These are phyloP conservation scores for Fusarium marasasianum DNA, from an alignment of 2,329 filamentous ascomycete species.

Conservation along the genomic window DNA sequence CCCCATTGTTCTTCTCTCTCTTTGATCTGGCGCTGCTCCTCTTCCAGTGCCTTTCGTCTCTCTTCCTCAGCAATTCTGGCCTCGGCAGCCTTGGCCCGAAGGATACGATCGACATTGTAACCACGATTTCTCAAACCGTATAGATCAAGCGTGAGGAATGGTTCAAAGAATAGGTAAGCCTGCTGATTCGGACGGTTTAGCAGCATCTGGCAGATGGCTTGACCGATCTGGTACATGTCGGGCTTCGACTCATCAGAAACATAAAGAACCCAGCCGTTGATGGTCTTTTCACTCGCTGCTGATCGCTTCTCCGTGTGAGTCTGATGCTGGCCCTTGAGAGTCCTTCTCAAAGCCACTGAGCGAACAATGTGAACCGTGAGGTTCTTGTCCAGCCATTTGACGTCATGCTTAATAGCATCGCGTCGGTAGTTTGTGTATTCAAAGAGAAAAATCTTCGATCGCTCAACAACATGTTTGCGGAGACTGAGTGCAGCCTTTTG, in stretches of 20 bases:
- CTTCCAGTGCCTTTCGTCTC: slow-evolving; percentile 76
- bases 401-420: slow-evolving; percentile 85
- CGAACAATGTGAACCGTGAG: slow-evolving; percentile 81
- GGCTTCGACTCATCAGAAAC: slow-evolving; percentile 74
- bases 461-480: slow-evolving; percentile 84
- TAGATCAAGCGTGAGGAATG: slow-evolving; percentile 86
- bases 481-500: slow-evolving; percentile 75
- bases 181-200: slow-evolving; percentile 86
- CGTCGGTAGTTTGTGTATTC: slow-evolving; percentile 74
- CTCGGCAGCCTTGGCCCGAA: slow-evolving; percentile 87
- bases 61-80: slow-evolving; percentile 87
- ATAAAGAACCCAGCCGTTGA: slow-evolving; percentile 73
- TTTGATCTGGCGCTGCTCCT: slow-evolving; percentile 75
- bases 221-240: slow-evolving; percentile 92
- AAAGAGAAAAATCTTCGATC: slow-evolving; percentile 89
- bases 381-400: slow-evolving; percentile 90
- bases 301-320: slow-evolving; percentile 79
- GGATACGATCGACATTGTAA: slow-evolving; percentile 95
- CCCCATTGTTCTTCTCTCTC: slow-evolving; percentile 59
- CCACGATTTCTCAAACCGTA: slow-evolving; percentile 84
- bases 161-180: slow-evolving; percentile 90
- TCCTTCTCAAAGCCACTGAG: slow-evolving; percentile 79
- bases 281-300: slow-evolving; percentile 69
- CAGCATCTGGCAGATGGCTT: slow-evolving; percentile 83
- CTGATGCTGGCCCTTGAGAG: slow-evolving; percentile 75